Evolutionary conservation across 139 green algal species (phyloP).

Genomic region (Chlorella sp.): DNA sequence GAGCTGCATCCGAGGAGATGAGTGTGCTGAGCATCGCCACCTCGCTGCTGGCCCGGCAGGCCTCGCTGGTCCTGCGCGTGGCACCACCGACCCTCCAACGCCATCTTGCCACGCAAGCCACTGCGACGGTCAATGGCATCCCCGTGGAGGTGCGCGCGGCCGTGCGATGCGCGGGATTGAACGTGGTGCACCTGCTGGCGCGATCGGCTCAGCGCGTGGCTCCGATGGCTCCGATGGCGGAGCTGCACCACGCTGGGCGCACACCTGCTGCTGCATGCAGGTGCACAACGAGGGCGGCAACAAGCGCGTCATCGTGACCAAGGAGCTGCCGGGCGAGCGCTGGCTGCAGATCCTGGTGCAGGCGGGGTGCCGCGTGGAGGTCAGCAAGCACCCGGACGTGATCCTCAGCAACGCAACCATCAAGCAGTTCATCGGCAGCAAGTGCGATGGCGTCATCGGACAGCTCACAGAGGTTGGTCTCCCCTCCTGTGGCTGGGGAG

Average conservation of each 20-base stretch:
- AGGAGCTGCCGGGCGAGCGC: slow-evolving; percentile 82
- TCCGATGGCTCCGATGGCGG: neutral
- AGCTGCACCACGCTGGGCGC: neutral
- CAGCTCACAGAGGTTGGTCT: slow-evolving; percentile 88
- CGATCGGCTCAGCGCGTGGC: neutral
- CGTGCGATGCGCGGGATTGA: too few relatives aligned
- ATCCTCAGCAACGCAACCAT: slow-evolving; percentile 87
- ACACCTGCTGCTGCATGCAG: slow-evolving; percentile 28
- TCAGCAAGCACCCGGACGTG: slow-evolving; percentile 55
- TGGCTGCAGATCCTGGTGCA: slow-evolving; percentile 82
- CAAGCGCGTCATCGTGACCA: slow-evolving; percentile 93
- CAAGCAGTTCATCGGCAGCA: slow-evolving; percentile 77
- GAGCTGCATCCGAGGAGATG: too few relatives aligned
- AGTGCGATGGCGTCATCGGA: slow-evolving; percentile 95
- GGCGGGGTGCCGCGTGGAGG: slow-evolving; percentile 29
- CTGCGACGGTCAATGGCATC: slow-evolving; percentile 27
- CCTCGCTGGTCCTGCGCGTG: too few relatives aligned
- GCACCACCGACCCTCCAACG: too few relatives aligned
- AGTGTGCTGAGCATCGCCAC: too few relatives aligned
- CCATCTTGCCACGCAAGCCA: slow-evolving; percentile 12
- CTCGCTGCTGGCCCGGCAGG: too few relatives aligned
- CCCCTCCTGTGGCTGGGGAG: too few relatives aligned
- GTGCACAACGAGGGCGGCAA: slow-evolving; percentile 79
- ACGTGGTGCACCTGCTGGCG: neutral
- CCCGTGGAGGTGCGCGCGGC: slow-evolving; percentile 31